phyloP scores from a whole-genome alignment of 176 grass and related monocot genomes.

The Oryza glaberrima region DNA sequence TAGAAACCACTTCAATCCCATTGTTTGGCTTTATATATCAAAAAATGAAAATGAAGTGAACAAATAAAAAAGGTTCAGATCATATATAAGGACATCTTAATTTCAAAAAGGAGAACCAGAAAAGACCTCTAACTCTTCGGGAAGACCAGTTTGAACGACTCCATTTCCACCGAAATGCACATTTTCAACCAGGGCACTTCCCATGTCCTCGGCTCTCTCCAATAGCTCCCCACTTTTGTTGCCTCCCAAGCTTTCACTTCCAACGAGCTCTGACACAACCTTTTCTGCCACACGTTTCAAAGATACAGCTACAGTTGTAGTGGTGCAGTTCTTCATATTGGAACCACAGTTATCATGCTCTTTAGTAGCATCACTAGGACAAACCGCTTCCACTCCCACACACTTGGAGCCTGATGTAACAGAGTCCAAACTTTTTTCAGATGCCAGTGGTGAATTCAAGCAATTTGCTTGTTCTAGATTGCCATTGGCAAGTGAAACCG shows the following conservation, averaged over 20 bases:
- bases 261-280: slow-evolving; percentile 50
- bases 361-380: slow-evolving; percentile 30
- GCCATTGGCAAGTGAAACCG: slow-evolving; percentile 26
- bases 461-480: slow-evolving; percentile 26
- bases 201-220: slow-evolving; percentile 42
- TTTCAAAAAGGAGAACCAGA: slow-evolving; percentile 26
- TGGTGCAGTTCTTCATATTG: slow-evolving; percentile 33
- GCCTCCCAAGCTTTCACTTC: slow-evolving; percentile 50
- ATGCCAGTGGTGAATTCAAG: slow-evolving; percentile 44
- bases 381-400: not conserved
- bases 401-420: slow-evolving; percentile 18
- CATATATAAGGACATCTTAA: slow-evolving; percentile 10
- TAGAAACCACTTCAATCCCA: slow-evolving; percentile 59
- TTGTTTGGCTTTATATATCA: slow-evolving; percentile 47
- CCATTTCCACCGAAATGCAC: slow-evolving; percentile 44
- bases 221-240: slow-evolving; percentile 49
- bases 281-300: slow-evolving; percentile 45
- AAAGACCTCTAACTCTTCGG: slow-evolving; percentile 80
- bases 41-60: slow-evolving; percentile 25
- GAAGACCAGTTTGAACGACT: slow-evolving; percentile 41
- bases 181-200: slow-evolving; percentile 37
- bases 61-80: slow-evolving; percentile 47
- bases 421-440: slow-evolving; percentile 45
- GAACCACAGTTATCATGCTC: slow-evolving; percentile 34
- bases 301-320: slow-evolving; percentile 39